Evolutionary conservation across 2,329 filamentous ascomycete genomes (phyloP), one percentile per base, ranked within the genome.

Genomic region (Colletotrichum tropicicola): DNA sequence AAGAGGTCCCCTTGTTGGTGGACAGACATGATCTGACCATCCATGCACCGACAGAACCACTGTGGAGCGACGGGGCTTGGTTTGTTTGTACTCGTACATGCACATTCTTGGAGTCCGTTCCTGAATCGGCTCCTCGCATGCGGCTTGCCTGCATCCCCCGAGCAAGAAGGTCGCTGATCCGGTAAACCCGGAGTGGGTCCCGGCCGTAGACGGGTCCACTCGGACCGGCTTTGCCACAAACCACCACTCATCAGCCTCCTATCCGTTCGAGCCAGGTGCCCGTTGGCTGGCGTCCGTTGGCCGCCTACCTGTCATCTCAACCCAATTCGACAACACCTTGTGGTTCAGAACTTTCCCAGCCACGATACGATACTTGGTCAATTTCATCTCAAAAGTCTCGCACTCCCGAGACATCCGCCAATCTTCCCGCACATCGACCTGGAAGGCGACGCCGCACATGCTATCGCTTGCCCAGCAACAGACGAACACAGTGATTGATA

Each of bases 11-110:
- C 62, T 49, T 52, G 57, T 45, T 35, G 17, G 35, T 62, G 44
- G 49, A 65, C 58, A 62, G 57, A 62, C 57, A 61, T 65, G 57
- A 56, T 56, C 48, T 62, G 62, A 47, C n/a, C 43, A 62, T 51
- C 62, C 60, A 47, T 64, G 60, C 30, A 45, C 21, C n/a, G 12
- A 30, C 21, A 53, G 56, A 25, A 43, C 19, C 58, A 41, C 23
- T 43, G 62, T 62, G 62, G 62, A 56, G 57, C 44, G 15, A 39
- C 54, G 41, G 32, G 54, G 43, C 30, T 37, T 52, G 25, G 21
- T 15, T 30, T 7, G 9, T n/a, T n/a, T 51, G 62, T 62, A 62
- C 57, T 37, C 23, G 23, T 62, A 56, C 43, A 59, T 32, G 21
- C 19, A 41, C 15, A 8, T 19, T 35, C 28, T 37, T 17, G 25